These are phyloP conservation scores for Fonsecaea pedrosoi DNA, from an alignment of 2,329 filamentous ascomycete species.

Conservation along the genomic window DNA sequence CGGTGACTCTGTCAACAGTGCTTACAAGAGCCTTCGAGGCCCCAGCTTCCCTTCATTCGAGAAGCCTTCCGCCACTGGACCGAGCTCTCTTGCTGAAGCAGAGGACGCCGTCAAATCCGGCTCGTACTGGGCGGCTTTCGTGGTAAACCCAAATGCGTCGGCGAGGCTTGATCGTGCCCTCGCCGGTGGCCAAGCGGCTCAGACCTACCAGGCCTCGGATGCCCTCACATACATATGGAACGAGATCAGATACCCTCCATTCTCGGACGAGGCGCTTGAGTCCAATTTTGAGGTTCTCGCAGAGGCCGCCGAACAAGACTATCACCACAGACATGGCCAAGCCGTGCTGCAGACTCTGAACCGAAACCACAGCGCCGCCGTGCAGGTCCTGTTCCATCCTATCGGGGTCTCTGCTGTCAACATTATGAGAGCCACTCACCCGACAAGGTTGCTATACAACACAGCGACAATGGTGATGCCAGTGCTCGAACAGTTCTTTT, in stretches of 20 bases:
- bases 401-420: constrained; percentile 48
- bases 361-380: constrained; percentile 41
- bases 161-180: constrained; percentile 48
- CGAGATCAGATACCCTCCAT: constrained; percentile 52
- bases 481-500: constrained; percentile 59
- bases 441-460: constrained; percentile 54
- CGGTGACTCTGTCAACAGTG: constrained; percentile 44
- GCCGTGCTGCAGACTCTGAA: constrained; percentile 44
- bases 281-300: constrained; percentile 46
- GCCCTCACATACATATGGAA: constrained; percentile 55
- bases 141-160: constrained; percentile 47
- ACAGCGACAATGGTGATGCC: constrained; percentile 54
- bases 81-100: constrained; percentile 1
- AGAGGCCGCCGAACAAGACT: constrained; percentile 36
- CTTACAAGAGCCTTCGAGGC: constrained; percentile 39
- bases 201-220: constrained; percentile 47
- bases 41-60: constrained; percentile 6
- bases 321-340: constrained; percentile 2
- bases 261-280: constrained; percentile 47
- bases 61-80: not conserved
- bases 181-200: constrained; percentile 43
- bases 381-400: constrained; percentile 49
- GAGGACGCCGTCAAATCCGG: constrained; percentile 19
- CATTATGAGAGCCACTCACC: constrained; percentile 52
- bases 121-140: constrained; percentile 48